Conservation (phyloP, 1,284 basidiomycete species). For the Heterobasidion annosum region DNA sequence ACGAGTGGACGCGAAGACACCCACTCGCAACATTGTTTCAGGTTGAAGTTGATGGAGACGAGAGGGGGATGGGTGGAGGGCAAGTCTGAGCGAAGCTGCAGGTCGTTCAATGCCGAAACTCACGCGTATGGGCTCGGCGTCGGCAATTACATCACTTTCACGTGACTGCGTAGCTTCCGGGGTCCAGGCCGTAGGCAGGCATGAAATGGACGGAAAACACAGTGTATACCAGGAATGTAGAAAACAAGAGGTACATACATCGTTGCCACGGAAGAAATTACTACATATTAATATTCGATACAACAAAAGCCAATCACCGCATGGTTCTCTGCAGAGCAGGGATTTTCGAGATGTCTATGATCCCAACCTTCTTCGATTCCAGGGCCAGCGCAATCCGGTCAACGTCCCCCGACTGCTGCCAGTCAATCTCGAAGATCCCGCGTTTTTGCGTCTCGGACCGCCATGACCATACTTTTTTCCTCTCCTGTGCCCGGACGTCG, state of each 20-base stretch:
- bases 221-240: no score
- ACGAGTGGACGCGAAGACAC: constrained; percentile 15
- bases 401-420: constrained; percentile 37
- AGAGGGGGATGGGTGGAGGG: constrained; percentile 1
- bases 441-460: constrained; percentile 37
- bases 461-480: constrained; percentile 49
- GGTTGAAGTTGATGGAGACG: constrained; percentile 1
- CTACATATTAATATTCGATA: not conserved
- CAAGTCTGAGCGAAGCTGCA: not conserved
- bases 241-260: no score
- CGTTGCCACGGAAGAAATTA: no score
- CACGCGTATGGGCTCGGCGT: not conserved
- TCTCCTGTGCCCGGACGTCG: constrained; percentile 22
- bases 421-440: constrained; percentile 58
- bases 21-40: constrained; percentile 23
- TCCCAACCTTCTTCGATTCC: constrained; percentile 42
- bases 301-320: not conserved
- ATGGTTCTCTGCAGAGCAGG: constrained; percentile 19
- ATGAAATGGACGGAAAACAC: no score
- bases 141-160: constrained; percentile 2
- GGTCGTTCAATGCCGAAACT: not conserved
- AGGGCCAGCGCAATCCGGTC: constrained; percentile 53
- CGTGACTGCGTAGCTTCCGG: not conserved
- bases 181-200: not conserved
- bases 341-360: constrained; percentile 43